These are phyloP conservation scores for Solioccasus polychromus DNA, from an alignment of 768 basidiomycete genomes.

Conservation along the genomic window DNA sequence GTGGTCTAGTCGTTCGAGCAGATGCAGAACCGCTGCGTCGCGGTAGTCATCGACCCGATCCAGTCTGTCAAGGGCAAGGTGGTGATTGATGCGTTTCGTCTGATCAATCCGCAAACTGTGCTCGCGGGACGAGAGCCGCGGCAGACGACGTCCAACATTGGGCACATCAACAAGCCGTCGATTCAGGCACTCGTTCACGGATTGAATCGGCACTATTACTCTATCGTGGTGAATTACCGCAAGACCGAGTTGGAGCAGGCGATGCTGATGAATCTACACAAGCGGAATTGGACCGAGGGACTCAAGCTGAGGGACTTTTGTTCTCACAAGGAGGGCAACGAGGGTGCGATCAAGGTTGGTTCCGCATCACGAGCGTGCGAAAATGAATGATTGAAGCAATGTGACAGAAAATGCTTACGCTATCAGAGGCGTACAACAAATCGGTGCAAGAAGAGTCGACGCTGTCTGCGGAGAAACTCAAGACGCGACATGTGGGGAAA, in stretches of 20 bases:
- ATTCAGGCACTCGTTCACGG: slow-evolving; percentile 99
- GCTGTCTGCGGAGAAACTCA: slow-evolving; percentile 88
- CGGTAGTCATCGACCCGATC: slow-evolving; percentile 97
- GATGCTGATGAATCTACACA: slow-evolving; percentile 99
- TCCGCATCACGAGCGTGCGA: slow-evolving; percentile 10
- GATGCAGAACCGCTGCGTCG: slow-evolving; percentile 89
- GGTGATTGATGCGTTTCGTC: slow-evolving; percentile 97
- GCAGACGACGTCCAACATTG: slow-evolving; percentile 97
- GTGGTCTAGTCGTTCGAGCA: slow-evolving; percentile 85
- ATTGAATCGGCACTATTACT: slow-evolving; percentile 97
- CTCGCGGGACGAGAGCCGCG: slow-evolving; percentile 92
- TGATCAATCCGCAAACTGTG: slow-evolving; percentile 89
- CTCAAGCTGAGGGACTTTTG: slow-evolving; percentile 89
- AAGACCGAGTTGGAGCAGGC: slow-evolving; percentile 98
- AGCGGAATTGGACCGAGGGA: slow-evolving; percentile 98
- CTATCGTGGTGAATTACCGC: slow-evolving; percentile 95
- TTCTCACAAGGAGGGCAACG: slow-evolving; percentile 82
- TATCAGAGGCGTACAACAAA: slow-evolving; percentile 95
- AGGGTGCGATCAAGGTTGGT: slow-evolving; percentile 90
- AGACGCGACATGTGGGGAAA: slow-evolving; percentile 96
- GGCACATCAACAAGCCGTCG: slow-evolving; percentile 98
- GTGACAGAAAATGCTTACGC: slow-evolving; percentile 70
- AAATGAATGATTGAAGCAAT: slow-evolving; percentile 18
- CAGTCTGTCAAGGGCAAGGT: slow-evolving; percentile 99
- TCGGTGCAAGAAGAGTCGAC: slow-evolving; percentile 98